These are phyloP conservation scores for Fusarium foetens DNA, from an alignment of 2,329 filamentous ascomycete genomes.

Conservation along the genomic window DNA sequence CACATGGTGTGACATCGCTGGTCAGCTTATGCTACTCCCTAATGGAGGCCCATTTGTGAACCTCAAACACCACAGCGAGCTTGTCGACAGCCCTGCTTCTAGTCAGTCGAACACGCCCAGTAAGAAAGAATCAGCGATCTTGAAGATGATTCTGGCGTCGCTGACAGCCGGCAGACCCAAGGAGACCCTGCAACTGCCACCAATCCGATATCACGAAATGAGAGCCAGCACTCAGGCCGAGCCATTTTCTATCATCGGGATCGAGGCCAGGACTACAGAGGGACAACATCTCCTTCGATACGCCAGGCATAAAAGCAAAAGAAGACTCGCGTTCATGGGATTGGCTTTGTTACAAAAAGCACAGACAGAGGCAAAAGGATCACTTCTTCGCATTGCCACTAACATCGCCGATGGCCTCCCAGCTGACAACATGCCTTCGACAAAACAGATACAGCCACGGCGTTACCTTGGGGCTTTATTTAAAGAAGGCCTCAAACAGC, in stretches of 20 bases:
- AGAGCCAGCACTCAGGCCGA: not conserved
- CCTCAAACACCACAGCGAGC: not conserved
- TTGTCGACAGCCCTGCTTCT: not conserved
- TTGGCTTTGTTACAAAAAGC: not conserved
- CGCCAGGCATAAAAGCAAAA: not conserved
- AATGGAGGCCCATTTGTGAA: too few species aligned
- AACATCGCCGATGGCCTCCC: not conserved
- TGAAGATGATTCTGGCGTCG: not conserved
- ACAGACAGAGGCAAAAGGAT: not conserved
- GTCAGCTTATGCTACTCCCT: not conserved
- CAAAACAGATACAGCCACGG: not conserved
- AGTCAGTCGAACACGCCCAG: not conserved
- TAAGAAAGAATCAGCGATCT: not conserved
- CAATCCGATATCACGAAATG: not conserved
- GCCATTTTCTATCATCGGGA: not conserved
- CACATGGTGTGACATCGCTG: not conserved
- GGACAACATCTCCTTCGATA: not conserved
- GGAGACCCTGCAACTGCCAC: not conserved
- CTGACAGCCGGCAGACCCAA: not conserved
- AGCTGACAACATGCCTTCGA: not conserved
- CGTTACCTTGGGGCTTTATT: not conserved
- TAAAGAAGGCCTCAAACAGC: not conserved
- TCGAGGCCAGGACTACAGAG: not conserved
- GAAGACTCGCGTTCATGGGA: not conserved
- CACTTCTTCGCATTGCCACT: not conserved